Evolutionary conservation across 1,139 yeast species (phyloP).

Genomic region (Kodamaea alishanica): DNA sequence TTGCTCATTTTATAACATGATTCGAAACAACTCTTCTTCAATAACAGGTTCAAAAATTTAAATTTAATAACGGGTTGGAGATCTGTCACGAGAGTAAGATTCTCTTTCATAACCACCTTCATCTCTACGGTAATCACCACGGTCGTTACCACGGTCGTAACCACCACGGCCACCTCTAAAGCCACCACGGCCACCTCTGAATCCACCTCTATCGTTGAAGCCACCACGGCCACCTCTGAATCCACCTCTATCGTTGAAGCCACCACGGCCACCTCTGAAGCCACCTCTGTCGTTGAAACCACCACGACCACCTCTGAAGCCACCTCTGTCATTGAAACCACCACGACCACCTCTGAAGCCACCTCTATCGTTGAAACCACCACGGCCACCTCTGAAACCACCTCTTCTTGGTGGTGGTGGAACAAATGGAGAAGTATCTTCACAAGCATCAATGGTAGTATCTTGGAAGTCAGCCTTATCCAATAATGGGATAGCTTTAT

Average conservation of each 20-base stretch:
- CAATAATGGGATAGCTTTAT: conserved; percentile 62
- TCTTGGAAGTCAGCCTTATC: conserved; percentile 74
- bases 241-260: conserved; percentile 30
- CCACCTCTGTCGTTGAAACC: conserved; percentile 30
- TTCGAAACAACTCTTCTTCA: conserved; percentile 17
- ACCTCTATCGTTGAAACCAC: conserved; percentile 19
- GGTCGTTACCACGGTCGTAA: conserved; percentile 26
- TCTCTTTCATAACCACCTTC: conserved; percentile 41
- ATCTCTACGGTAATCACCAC: conserved; percentile 32
- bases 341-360: conserved; percentile 15
- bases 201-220: conserved; percentile 30
- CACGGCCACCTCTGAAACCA: conserved; percentile 49
- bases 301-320: conserved; percentile 19
- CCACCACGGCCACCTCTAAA: conserved; percentile 42
- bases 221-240: conserved; percentile 40
- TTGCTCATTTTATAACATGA: neutral
- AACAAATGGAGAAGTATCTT: conserved; percentile 76
- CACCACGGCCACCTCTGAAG: conserved; percentile 31
- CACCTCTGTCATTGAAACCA: conserved; percentile 10
- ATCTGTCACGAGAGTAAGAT: conserved; percentile 53
- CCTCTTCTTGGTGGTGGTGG: conserved; percentile 61
- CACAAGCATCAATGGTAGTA: conserved; percentile 61
- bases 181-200: conserved; percentile 23
- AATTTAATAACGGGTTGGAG: conserved; percentile 50
- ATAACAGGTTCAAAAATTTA: conserved; percentile 34